Evolutionary conservation across 176 grass and related monocot species (phyloP).

Genomic region (Oryza punctata): DNA sequence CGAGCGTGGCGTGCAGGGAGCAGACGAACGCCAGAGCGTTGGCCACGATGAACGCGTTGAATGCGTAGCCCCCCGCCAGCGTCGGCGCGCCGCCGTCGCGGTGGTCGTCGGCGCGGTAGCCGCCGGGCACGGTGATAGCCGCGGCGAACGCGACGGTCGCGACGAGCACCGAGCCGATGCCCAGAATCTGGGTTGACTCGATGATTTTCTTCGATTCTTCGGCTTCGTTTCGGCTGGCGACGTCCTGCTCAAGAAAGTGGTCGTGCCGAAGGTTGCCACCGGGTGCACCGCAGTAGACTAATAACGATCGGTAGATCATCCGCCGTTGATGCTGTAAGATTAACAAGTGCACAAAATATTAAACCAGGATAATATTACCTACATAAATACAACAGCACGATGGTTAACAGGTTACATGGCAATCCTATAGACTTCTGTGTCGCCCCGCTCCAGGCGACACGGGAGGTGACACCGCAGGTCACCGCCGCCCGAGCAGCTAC

Average conservation of each 20-base stretch:
- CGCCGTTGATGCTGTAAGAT: not conserved
- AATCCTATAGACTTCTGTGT: too few species aligned
- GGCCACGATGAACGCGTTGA: conserved; percentile 36
- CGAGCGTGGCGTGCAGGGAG: conserved; percentile 24
- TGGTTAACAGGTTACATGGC: too few species aligned
- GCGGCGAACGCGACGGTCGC: conserved; percentile 43
- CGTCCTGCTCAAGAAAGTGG: not conserved
- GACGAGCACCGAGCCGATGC: conserved; percentile 40
- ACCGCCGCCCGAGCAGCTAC: too few species aligned
- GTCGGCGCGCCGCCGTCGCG: not conserved
- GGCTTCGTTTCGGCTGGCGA: not conserved
- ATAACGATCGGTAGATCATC: not conserved
- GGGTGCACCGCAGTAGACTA: not conserved
- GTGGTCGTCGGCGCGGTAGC: not conserved
- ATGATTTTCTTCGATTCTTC: conserved; percentile 35
- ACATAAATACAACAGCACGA: too few species aligned
- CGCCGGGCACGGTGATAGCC: conserved; percentile 22
- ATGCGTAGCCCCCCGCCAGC: not conserved
- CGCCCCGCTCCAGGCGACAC: too few species aligned
- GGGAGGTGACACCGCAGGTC: too few species aligned
- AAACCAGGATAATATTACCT: too few species aligned
- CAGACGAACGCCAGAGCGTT: conserved; percentile 41
- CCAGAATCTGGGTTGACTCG: conserved; percentile 44
- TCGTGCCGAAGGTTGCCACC: not conserved
- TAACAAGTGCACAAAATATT: too few species aligned